Evolutionary conservation across 2,329 filamentous ascomycete genomes (phyloP).

Genomic region (Aquanectria penicillioides): DNA sequence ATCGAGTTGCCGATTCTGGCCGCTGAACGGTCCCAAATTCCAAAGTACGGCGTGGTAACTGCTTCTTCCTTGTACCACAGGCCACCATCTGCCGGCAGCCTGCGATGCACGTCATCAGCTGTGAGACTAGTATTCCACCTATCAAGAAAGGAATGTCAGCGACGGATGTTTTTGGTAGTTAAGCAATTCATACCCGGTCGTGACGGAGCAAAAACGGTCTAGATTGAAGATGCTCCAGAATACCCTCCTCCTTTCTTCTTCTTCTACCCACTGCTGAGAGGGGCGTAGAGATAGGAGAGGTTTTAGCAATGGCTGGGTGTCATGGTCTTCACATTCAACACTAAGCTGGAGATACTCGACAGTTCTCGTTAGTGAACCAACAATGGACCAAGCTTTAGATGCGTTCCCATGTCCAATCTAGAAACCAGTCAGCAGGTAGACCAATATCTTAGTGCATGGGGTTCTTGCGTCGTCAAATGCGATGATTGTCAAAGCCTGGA

Average conservation of each 20-base stretch:
- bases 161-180: no score
- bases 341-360: constrained; percentile 45
- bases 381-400: constrained; percentile 40
- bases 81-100: constrained; percentile 13
- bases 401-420: constrained; percentile 28
- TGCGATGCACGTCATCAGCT: constrained; percentile 5
- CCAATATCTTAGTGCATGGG: no score
- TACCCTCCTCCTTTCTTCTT: constrained; percentile 10
- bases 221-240: constrained; percentile 22
- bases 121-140: constrained; percentile 21
- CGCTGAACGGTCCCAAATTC: constrained; percentile 18
- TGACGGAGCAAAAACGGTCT: constrained; percentile 19
- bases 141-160: not conserved
- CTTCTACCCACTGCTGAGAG: constrained; percentile 14
- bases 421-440: not conserved
- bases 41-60: constrained; percentile 9
- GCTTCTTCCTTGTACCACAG: constrained; percentile 14
- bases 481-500: constrained; percentile 35
- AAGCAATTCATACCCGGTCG: not conserved
- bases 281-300: constrained; percentile 3
- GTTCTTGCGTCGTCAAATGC: constrained; percentile 33
- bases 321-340: constrained; percentile 34
- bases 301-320: constrained; percentile 11
- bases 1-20: constrained; percentile 19
- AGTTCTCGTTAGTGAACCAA: constrained; percentile 41